Conservation (phyloP, 2,329 filamentous ascomycete species). For the Fusarium newnesense region DNA sequence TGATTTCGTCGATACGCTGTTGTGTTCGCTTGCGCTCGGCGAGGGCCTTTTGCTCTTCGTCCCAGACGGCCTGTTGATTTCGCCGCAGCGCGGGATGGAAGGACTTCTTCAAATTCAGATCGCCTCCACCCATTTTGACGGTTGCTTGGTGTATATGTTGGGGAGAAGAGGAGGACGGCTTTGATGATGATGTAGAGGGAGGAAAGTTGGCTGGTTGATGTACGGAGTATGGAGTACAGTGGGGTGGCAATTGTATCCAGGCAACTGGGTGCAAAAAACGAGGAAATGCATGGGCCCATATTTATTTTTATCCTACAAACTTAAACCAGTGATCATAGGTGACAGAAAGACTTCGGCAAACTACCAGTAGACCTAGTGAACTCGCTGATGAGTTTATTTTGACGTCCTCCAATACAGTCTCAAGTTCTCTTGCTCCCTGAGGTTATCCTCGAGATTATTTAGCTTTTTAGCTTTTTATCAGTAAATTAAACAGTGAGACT, state of each 20-base stretch:
- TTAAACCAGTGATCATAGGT: background rate
- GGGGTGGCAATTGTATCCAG: slow-evolving; percentile 36
- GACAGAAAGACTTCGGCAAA: background rate
- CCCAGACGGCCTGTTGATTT: slow-evolving; percentile 91
- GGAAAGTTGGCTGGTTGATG: background rate
- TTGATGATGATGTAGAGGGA: background rate
- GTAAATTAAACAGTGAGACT: background rate
- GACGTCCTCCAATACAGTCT: too few species aligned
- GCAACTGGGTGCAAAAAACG: background rate
- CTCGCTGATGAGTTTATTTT: background rate
- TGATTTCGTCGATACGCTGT: slow-evolving; percentile 89
- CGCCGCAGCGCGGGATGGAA: slow-evolving; percentile 92
- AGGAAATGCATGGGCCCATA: background rate
- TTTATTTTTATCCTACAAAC: background rate
- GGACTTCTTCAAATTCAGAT: slow-evolving; percentile 94
- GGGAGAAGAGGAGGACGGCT: background rate
- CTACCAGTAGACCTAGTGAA: background rate
- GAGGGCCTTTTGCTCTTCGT: slow-evolving; percentile 90
- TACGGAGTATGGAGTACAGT: background rate
- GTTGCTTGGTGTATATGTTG: slow-evolving; percentile 6
- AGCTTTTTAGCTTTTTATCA: background rate
- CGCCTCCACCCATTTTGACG: slow-evolving; percentile 85
- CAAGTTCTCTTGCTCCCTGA: background rate
- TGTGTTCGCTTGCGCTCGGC: slow-evolving; percentile 95
- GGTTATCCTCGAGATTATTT: too few species aligned